phyloP scores from a whole-genome alignment of 164 flowering plant genomes.

The Aristolochia contorta region DNA sequence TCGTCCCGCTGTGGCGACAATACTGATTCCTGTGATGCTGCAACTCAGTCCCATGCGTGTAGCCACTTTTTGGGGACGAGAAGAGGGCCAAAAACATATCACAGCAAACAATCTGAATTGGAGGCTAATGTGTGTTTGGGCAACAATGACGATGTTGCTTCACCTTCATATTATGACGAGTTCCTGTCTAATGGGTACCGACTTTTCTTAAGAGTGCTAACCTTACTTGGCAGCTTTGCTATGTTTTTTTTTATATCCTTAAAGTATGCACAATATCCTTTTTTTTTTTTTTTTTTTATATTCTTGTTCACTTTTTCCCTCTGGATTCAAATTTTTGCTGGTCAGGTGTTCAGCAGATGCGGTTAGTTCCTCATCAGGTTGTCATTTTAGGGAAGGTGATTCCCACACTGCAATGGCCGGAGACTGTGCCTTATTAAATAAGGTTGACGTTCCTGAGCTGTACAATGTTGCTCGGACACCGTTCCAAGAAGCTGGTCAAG shows the following conservation, averaged over 20 bases:
- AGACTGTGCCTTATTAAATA: constrained; percentile 27
- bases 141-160: constrained; percentile 4
- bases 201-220: too few relatives aligned
- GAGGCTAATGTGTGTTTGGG: constrained; percentile 11
- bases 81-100: constrained; percentile 15
- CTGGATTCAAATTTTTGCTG: background rate
- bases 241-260: too few relatives aligned
- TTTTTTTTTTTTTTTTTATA: too few relatives aligned
- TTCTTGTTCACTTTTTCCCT: background rate
- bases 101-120: background rate
- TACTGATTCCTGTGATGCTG: background rate
- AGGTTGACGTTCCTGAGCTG: constrained; percentile 16
- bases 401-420: constrained; percentile 28
- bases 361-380: constrained; percentile 12
- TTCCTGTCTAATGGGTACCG: too few relatives aligned
- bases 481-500: constrained; percentile 14
- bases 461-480: constrained; percentile 16
- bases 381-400: constrained; percentile 17
- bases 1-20: constrained; percentile 6
- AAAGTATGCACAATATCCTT: too few relatives aligned
- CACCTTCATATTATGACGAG: too few relatives aligned
- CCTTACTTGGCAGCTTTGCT: too few relatives aligned
- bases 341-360: constrained; percentile 16
- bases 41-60: constrained; percentile 1
- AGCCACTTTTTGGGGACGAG: constrained; percentile 15